Conservation (phyloP, 768 basidiomycete genomes). For the Agrocybe praecox region DNA sequence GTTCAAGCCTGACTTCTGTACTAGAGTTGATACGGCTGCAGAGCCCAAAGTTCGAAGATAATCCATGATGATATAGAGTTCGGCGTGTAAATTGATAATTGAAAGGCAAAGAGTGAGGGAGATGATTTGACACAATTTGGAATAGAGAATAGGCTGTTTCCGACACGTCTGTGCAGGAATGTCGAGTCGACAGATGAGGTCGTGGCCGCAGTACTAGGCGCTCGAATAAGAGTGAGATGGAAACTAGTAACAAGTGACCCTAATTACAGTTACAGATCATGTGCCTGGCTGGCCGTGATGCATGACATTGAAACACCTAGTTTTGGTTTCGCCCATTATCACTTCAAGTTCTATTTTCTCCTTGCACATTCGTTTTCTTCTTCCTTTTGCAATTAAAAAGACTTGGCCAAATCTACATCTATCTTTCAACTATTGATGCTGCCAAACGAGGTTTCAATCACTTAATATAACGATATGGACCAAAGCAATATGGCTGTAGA, state of each 20-base stretch:
- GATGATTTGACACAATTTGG: background rate
- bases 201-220: background rate
- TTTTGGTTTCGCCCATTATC: background rate
- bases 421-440: background rate
- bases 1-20: slow-evolving; percentile 90
- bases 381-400: too few species aligned
- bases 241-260: too few species aligned
- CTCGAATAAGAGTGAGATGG: too few species aligned
- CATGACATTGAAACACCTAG: background rate
- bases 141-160: background rate
- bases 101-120: background rate
- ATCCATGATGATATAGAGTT: slow-evolving; percentile 54
- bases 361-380: background rate
- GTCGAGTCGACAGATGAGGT: background rate
- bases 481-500: slow-evolving; percentile 11
- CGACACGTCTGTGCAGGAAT: background rate
- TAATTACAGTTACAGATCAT: slow-evolving; percentile 7
- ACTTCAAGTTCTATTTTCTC: background rate
- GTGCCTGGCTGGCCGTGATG: background rate
- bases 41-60: slow-evolving; percentile 82
- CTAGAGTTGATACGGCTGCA: slow-evolving; percentile 86
- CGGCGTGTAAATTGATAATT: background rate
- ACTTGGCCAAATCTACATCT: too few species aligned
- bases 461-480: background rate
- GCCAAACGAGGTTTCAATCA: background rate